A percentile compares a stretch with the other conserved stretches of the same genome.
Evolutionary conservation across 345 rosid species (phyloP).

Genomic region (Syzygium oleosum): DNA sequence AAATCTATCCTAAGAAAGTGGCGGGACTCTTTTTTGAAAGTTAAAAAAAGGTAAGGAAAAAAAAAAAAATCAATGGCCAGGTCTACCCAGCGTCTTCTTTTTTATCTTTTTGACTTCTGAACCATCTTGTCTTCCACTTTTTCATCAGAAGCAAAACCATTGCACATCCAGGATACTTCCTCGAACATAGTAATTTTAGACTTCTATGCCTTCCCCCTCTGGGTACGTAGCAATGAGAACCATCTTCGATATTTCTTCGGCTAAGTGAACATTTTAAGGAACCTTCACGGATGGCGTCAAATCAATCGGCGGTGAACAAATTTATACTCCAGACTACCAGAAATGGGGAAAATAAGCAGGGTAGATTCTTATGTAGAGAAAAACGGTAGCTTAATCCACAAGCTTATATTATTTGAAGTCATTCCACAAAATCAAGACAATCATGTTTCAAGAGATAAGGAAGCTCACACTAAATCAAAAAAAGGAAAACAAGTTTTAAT

Average conservation of each 20-base stretch:
- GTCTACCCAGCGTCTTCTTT: not conserved
- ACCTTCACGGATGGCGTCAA: not conserved
- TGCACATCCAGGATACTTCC: fast-evolving
- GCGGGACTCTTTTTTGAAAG: not conserved
- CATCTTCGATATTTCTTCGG: no score
- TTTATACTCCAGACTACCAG: not conserved
- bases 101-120: not conserved
- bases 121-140: not conserved
- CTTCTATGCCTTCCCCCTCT: not conserved
- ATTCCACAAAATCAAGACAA: not conserved
- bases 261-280: no score
- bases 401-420: not conserved
- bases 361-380: no score
- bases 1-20: not conserved
- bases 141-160: not conserved
- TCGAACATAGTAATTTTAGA: not conserved
- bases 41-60: no score
- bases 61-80: not conserved
- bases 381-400: not conserved
- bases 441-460: no score
- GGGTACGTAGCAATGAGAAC: no score
- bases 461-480: no score
- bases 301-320: not conserved
- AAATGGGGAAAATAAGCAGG: not conserved
- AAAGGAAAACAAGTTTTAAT: no score